Evolutionary conservation across 2,329 filamentous ascomycete species (phyloP), one percentile per base, ranked within the genome.

Genomic region (Aspergillus neotritici): DNA sequence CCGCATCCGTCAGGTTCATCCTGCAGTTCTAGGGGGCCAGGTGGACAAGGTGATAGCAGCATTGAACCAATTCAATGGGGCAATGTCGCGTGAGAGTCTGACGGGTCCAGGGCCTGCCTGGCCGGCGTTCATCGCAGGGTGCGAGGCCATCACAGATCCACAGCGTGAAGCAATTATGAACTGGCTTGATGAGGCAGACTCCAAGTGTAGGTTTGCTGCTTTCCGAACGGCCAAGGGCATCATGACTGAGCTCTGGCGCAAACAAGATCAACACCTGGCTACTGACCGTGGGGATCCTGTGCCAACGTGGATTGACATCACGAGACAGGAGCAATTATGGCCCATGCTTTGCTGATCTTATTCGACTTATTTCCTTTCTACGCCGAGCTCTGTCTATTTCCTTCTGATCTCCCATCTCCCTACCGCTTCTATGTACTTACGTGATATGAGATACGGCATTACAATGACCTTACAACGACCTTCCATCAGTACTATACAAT

Each of bases 51-150:
- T 64, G 1, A 62, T 68, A 10, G 33, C 57, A 5, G 51, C 62
- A 2, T 50, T 69, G 3, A 35, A 56, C 3, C 51, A 58, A 3
- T 65, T 64, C 41, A 61, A 65, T 21, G 46, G 44, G 4, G 47
- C 54, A 5, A 44, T 60, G 15, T 38, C 44, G 10, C 33, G 48
- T 12, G 52, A 46, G 13, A 41, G 44, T 3, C 42, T 41, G 0
- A 41, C 47, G 0, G 52, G 58, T 12, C 55, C 58, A n/a, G 55
- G 62, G 6, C 63, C 60, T 10, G 54, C 58, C 3, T 70, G 67
- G 67, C 66, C 67, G 2, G 60, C 57, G 1, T 70, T 70, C 32
- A 65, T 70, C 38, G 67, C 66, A 5, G 67, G 63, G n/a, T 68
- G 64, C 28, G 67, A 70, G 42, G 66, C 67, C 1, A 50, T 60